Evolutionary conservation across 225 moss, liverwort and hornwort genomes (phyloP).

Genomic region (Rhytidiadelphus loreus): DNA sequence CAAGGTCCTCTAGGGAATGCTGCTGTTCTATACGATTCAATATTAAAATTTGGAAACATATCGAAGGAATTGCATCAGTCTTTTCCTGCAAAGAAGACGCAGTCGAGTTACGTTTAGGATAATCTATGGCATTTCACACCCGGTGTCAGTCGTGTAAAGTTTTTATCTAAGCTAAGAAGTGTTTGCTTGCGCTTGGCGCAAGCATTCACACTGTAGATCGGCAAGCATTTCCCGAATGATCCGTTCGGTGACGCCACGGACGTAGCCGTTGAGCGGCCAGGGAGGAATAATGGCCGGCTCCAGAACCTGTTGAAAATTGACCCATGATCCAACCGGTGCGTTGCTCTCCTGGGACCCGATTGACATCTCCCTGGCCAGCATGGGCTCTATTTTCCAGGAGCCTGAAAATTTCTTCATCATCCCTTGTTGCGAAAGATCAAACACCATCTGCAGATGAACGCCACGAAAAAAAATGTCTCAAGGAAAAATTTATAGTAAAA

Average conservation of each 20-base stretch:
- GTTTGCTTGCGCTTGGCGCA: conserved; percentile 29
- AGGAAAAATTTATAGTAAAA: background rate
- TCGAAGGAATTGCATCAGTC: background rate
- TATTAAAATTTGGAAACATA: background rate
- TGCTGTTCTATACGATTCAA: background rate
- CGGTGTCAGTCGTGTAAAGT: background rate
- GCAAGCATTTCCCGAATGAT: conserved; percentile 70
- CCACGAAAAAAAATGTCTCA: background rate
- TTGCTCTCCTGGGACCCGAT: conserved; percentile 4
- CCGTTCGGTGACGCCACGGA: conserved; percentile 54
- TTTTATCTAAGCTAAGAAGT: background rate
- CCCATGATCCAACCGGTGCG: conserved; percentile 55
- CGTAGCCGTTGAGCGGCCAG: conserved; percentile 69
- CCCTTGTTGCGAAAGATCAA: conserved; percentile 58
- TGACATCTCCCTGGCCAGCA: background rate
- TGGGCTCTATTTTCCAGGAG: conserved; percentile 75
- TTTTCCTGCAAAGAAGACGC: background rate
- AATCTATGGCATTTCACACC: background rate
- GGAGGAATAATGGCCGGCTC: conserved; percentile 76
- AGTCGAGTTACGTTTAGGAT: background rate
- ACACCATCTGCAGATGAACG: conserved; percentile 46
- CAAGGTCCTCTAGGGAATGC: background rate
- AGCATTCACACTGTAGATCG: conserved; percentile 70
- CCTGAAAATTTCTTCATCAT: conserved; percentile 88
- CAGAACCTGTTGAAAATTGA: conserved; percentile 57